Conservation (phyloP, 352 stramenopile genomes). For the Pythium utonaiense region DNA sequence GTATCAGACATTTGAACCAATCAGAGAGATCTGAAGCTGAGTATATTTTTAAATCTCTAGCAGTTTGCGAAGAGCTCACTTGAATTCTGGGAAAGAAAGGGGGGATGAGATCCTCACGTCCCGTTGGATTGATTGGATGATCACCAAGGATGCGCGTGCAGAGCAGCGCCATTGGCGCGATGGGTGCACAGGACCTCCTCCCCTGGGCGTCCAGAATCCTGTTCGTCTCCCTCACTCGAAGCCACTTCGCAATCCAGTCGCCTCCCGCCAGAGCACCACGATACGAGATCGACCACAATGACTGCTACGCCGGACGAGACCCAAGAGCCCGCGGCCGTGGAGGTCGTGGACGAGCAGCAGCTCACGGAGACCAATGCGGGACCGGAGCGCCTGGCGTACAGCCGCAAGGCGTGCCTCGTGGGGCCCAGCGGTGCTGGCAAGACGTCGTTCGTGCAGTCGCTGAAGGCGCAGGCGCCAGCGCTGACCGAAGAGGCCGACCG, state of each 20-base stretch:
- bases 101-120: background rate
- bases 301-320: background rate
- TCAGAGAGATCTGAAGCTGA: background rate
- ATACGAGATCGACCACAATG: background rate
- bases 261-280: background rate
- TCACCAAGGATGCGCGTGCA: background rate
- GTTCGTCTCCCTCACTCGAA: background rate
- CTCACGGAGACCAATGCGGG: background rate
- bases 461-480: slow-evolving; percentile 7
- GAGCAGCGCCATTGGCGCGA: background rate
- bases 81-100: background rate
- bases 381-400: slow-evolving; percentile 20
- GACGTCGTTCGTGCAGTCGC: slow-evolving; percentile 29
- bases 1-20: background rate
- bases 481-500: slow-evolving; percentile 20
- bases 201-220: background rate
- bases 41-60: background rate
- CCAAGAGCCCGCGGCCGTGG: background rate
- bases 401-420: slow-evolving; percentile 34
- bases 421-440: slow-evolving; percentile 33
- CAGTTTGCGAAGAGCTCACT: background rate
- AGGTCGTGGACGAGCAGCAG: background rate
- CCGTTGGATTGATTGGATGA: background rate
- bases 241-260: background rate
- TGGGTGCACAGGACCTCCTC: background rate